phyloP scores from a whole-genome alignment of 2,329 filamentous ascomycete species.

The Penicillium janthinellum region DNA sequence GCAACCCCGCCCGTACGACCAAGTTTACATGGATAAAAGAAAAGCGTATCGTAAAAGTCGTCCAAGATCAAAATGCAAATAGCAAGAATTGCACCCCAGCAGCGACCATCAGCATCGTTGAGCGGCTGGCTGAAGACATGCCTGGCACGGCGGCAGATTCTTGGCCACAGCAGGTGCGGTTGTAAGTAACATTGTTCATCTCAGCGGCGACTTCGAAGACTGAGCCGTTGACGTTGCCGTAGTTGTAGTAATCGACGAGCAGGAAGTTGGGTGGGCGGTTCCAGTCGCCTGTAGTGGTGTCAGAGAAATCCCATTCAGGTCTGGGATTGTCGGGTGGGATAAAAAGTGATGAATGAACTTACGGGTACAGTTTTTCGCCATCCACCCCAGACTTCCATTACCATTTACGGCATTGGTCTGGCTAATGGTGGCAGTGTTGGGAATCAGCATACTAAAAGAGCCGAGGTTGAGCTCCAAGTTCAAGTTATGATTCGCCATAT shows the following conservation, averaged over 20 bases:
- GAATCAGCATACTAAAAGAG: conserved; percentile 66
- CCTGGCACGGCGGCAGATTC: conserved; percentile 30
- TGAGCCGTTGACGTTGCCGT: conserved; percentile 66
- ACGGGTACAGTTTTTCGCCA: conserved; percentile 64
- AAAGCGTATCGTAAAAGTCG: not conserved
- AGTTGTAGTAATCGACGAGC: conserved; percentile 84
- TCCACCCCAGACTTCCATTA: conserved; percentile 66
- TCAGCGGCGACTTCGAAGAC: conserved; percentile 74
- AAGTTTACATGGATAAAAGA: not conserved
- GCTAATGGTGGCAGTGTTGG: conserved; percentile 69
- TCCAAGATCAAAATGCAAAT: conserved; percentile 25
- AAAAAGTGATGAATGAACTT: conserved; percentile 22
- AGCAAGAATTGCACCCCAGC: conserved; percentile 28
- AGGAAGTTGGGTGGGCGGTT: conserved; percentile 72
- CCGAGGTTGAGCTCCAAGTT: conserved; percentile 74
- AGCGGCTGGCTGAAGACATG: conserved; percentile 21
- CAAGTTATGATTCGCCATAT: conserved; percentile 88
- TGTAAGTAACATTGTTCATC: conserved; percentile 74
- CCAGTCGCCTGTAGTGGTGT: conserved; percentile 54
- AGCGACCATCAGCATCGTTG: conserved; percentile 26
- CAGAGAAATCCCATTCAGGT: conserved; percentile 10
- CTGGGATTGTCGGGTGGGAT: not conserved
- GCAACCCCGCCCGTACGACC: not conserved
- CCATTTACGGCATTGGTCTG: conserved; percentile 70
- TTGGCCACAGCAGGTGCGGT: conserved; percentile 43